These are phyloP conservation scores for Bipolaris victoriae DNA, from an alignment of 2,329 filamentous ascomycete genomes.

Conservation along the genomic window DNA sequence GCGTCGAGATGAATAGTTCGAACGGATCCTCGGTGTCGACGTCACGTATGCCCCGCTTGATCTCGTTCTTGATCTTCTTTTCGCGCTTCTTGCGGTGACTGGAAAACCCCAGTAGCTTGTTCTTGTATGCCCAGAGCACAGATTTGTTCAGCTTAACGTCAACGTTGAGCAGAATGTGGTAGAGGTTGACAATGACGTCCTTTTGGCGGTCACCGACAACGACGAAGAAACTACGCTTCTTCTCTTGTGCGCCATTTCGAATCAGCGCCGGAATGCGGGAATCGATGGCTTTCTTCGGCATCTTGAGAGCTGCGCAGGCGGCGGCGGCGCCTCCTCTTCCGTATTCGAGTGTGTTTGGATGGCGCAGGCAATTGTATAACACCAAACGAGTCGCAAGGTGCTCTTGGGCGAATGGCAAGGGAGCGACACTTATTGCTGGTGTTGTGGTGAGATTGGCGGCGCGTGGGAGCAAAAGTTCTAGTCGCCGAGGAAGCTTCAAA, in stretches of 20 bases:
- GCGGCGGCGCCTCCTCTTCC: slow-evolving; percentile 40
- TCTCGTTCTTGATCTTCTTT: slow-evolving; percentile 97
- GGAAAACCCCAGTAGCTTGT: slow-evolving; percentile 92
- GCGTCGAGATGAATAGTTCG: slow-evolving; percentile 93
- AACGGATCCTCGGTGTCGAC: slow-evolving; percentile 93
- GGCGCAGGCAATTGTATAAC: slow-evolving; percentile 8
- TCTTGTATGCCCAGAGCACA: slow-evolving; percentile 98
- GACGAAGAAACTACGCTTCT: slow-evolving; percentile 98
- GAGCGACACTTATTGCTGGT: slow-evolving; percentile 1
- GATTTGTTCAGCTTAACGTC: slow-evolving; percentile 96
- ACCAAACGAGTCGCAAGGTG: slow-evolving; percentile 8
- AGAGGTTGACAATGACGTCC: slow-evolving; percentile 93
- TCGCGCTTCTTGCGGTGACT: slow-evolving; percentile 97
- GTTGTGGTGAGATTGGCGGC: slow-evolving; percentile 7
- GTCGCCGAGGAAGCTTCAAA: slow-evolving; percentile 5
- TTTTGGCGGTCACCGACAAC: slow-evolving; percentile 93
- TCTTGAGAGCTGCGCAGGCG: slow-evolving; percentile 41
- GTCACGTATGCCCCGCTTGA: slow-evolving; percentile 92
- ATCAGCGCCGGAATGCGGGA: slow-evolving; percentile 51
- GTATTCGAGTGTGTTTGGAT: not conserved
- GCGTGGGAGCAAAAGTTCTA: slow-evolving; percentile 15
- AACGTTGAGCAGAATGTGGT: slow-evolving; percentile 89
- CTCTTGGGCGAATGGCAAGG: not conserved
- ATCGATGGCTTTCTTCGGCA: slow-evolving; percentile 49
- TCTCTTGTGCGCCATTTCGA: slow-evolving; percentile 64